A percentile compares a stretch with the other conserved stretches of the same genome.
Conservation (phyloP, 495 filamentous ascomycete genomes). For the Durotheca rogersii region DNA sequence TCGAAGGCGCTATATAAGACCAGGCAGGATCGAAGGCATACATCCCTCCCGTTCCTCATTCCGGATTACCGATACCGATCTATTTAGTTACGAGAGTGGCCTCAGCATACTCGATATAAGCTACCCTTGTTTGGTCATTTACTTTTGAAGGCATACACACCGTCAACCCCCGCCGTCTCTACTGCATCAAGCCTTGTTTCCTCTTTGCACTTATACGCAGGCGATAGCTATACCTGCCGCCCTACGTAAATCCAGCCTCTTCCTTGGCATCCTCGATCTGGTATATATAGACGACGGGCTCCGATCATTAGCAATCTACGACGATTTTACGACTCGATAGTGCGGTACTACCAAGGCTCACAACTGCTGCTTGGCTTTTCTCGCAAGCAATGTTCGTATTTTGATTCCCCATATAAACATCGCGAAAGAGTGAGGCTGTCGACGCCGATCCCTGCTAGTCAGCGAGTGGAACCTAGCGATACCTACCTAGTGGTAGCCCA, state of each 20-base stretch:
- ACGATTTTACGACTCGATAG: slow-evolving; percentile 4
- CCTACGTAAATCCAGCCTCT: too few relatives aligned
- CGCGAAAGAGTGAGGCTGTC: slow-evolving; percentile 2
- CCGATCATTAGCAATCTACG: background rate
- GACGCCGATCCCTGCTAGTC: slow-evolving; percentile 10
- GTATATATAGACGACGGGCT: too few relatives aligned
- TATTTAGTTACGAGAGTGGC: slow-evolving; percentile 16
- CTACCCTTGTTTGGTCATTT: slow-evolving; percentile 9
- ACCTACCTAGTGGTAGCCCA: background rate
- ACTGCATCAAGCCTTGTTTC: slow-evolving; percentile 3
- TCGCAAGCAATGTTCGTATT: slow-evolving; percentile 11
- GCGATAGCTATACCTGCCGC: too few relatives aligned
- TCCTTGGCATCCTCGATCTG: slow-evolving; percentile 6
- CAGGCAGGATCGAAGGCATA: slow-evolving; percentile 26
- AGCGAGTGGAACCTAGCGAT: background rate
- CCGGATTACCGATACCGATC: slow-evolving; percentile 13
- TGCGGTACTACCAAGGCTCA: background rate
- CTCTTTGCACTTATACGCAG: too few relatives aligned
- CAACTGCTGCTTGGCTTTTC: background rate
- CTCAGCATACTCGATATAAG: slow-evolving; percentile 10
- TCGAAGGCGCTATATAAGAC: slow-evolving; percentile 27
- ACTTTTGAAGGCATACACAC: slow-evolving; percentile 12
- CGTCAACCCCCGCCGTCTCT: slow-evolving; percentile 13
- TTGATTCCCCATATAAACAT: slow-evolving; percentile 1
- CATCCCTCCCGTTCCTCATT: slow-evolving; percentile 20